A percentile compares a stretch with the other conserved stretches of the same genome.
phyloP scores from a whole-genome alignment of 1,139 yeast genomes.

The Pneumocystis murina region DNA sequence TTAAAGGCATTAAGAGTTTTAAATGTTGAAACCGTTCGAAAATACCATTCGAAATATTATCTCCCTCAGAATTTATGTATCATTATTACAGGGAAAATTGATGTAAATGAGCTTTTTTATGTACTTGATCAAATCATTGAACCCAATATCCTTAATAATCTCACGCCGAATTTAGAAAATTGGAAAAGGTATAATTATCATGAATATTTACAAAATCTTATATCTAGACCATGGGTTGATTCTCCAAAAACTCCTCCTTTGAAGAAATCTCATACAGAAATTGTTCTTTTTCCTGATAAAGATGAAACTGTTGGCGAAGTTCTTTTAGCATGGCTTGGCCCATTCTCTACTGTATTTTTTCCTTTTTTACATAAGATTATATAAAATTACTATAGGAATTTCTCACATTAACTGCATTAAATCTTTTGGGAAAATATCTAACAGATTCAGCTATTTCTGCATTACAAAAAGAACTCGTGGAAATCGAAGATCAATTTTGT shows the following conservation, averaged over 20 bases:
- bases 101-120: conserved; percentile 44
- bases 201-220: conserved; percentile 21
- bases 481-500: conserved; percentile 69
- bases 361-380: not conserved
- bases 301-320: conserved; percentile 79
- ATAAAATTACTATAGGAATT: conserved; percentile 29
- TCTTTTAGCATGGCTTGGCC: conserved; percentile 71
- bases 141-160: conserved; percentile 12
- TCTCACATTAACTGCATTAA: conserved; percentile 12
- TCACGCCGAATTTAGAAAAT: not conserved
- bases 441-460: conserved; percentile 61
- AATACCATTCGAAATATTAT: conserved; percentile 58
- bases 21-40: conserved; percentile 55
- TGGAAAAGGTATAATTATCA: not conserved
- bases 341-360: conserved; percentile 23
- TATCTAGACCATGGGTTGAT: conserved; percentile 66
- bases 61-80: conserved; percentile 75
- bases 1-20: conserved; percentile 60
- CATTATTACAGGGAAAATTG: conserved; percentile 71
- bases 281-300: conserved; percentile 69
- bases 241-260: conserved; percentile 36
- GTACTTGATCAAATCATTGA: conserved; percentile 48
- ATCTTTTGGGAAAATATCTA: conserved; percentile 32
- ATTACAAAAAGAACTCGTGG: conserved; percentile 55
- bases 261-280: conserved; percentile 27